A percentile compares a stretch with the other conserved stretches of the same genome.
These are phyloP conservation scores for Torrubiella hemipterigena DNA, from an alignment of 2,329 filamentous ascomycete genomes.

Conservation along the genomic window DNA sequence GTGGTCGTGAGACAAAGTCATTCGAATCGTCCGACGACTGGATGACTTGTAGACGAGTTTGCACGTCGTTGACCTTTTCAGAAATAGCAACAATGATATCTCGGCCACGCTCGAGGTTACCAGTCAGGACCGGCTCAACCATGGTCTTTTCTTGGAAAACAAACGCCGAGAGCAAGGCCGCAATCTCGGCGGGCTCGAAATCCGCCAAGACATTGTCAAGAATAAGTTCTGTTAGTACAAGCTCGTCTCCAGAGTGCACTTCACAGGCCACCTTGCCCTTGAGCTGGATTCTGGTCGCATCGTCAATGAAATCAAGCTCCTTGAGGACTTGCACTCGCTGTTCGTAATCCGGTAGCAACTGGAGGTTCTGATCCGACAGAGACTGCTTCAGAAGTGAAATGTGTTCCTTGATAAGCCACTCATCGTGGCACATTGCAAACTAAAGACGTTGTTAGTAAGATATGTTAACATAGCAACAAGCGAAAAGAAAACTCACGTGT, in stretches of 20 bases:
- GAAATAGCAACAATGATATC: conserved; percentile 81
- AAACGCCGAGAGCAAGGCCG: conserved; percentile 83
- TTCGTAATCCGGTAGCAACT: conserved; percentile 91
- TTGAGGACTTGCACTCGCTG: conserved; percentile 86
- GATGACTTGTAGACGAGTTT: conserved; percentile 86
- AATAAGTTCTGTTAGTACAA: conserved; percentile 90
- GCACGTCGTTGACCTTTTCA: conserved; percentile 83
- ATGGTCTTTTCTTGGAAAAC: conserved; percentile 98
- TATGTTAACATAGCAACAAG: too few species aligned
- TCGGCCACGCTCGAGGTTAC: conserved; percentile 69
- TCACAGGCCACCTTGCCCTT: conserved; percentile 99
- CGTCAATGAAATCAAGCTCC: conserved; percentile 86
- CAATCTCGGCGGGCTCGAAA: conserved; percentile 93
- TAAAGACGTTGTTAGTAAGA: conserved; percentile 34
- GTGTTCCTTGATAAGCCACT: conserved; percentile 92
- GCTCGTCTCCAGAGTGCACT: conserved; percentile 91
- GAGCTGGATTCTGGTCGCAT: conserved; percentile 74
- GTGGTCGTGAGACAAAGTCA: conserved; percentile 75
- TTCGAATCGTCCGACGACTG: conserved; percentile 81
- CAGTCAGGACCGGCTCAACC: conserved; percentile 65
- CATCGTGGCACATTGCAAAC: conserved; percentile 93
- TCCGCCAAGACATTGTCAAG: conserved; percentile 93
- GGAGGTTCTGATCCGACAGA: conserved; percentile 92
- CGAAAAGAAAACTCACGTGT: conserved; percentile 52
- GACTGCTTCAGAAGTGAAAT: conserved; percentile 77